Evolutionary conservation across 208 protist species (phyloP), one percentile per base, ranked within the genome.

Genomic region (Acanthamoeba castellanii): DNA sequence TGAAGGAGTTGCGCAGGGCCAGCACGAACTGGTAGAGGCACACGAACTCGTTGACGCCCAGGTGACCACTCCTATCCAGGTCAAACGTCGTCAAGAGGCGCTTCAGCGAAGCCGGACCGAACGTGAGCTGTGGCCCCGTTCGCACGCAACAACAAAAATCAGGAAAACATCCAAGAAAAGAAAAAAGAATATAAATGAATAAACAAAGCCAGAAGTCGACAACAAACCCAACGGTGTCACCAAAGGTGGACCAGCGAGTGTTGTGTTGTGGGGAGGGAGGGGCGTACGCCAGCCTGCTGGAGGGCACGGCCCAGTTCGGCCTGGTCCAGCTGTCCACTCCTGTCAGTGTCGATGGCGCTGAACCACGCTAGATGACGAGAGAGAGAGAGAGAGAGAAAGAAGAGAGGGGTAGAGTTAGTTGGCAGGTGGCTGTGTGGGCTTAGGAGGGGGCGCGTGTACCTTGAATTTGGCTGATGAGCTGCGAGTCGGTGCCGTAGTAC

Each of bases 11-110:
- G 30, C 70, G 25, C 0, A 78, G 13, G 70, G 2, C 0, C 5
- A 78, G 70, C 2, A 78, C 37, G 30, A 78, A 78, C 30, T 78
- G 70, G 70, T 78, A 78, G 32, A 78, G 70, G 70, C 70, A 78
- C 22, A 78, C 70, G 20, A 78, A 78, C 70, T 78, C 70, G 1
- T 78, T 1, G 1, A 78, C 30, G n/a, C 30, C 70, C 3, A 78
- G 13, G 1, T 78, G 70, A 2, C 70, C 70, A 6, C 30, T 78
- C 30, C 70, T 45, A 30, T 78, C 70, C 5, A 11, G 1, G 70
- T 78, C 70, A 30, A 78, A 78, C 7, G 70, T 78, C 30, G 13
- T 6, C 30, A 78, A 1, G 16, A 78, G 30, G 70, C 70, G 70
- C 70, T 78, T 78, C 7, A 78, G 70, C 30, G 70, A 45, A 3